Evolutionary conservation across 345 rosid species (phyloP).

Genomic region (Erodium maritimum): DNA sequence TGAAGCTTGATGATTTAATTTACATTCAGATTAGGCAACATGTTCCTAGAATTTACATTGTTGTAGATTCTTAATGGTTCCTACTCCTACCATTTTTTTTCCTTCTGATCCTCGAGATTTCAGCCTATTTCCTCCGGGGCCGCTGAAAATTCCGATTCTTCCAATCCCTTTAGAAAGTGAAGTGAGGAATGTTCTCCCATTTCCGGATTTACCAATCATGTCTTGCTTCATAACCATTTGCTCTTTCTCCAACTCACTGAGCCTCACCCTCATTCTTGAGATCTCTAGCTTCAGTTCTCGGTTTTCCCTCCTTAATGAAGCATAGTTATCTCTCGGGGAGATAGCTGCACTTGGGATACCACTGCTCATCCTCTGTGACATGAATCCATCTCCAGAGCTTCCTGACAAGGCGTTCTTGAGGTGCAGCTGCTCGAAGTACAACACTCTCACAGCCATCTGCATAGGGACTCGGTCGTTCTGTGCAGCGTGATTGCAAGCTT

Average conservation of each 20-base stretch:
- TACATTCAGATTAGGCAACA: too few relatives aligned
- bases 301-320: slow-evolving; percentile 59
- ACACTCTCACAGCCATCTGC: slow-evolving; percentile 50
- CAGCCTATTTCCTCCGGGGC: slow-evolving; percentile 40
- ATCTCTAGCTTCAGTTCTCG: slow-evolving; percentile 62
- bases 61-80: slow-evolving; percentile 28
- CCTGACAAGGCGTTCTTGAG: slow-evolving; percentile 52
- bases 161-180: slow-evolving; percentile 76
- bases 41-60: too few relatives aligned
- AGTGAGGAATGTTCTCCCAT: slow-evolving; percentile 53
- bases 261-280: slow-evolving; percentile 64
- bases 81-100: slow-evolving; percentile 37
- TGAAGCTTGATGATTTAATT: too few relatives aligned
- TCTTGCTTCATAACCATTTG: slow-evolving; percentile 54
- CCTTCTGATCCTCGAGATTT: slow-evolving; percentile 43
- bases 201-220: slow-evolving; percentile 58
- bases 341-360: slow-evolving; percentile 63
- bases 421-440: slow-evolving; percentile 55
- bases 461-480: slow-evolving; percentile 54
- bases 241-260: slow-evolving; percentile 62
- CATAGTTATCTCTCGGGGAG: slow-evolving; percentile 65
- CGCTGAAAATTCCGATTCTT: slow-evolving; percentile 44
- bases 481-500: slow-evolving; percentile 48
- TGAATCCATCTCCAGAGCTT: slow-evolving; percentile 50
- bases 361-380: slow-evolving; percentile 62